phyloP scores from a whole-genome alignment of 2,329 filamentous ascomycete species.

The Paraphoma sp. region DNA sequence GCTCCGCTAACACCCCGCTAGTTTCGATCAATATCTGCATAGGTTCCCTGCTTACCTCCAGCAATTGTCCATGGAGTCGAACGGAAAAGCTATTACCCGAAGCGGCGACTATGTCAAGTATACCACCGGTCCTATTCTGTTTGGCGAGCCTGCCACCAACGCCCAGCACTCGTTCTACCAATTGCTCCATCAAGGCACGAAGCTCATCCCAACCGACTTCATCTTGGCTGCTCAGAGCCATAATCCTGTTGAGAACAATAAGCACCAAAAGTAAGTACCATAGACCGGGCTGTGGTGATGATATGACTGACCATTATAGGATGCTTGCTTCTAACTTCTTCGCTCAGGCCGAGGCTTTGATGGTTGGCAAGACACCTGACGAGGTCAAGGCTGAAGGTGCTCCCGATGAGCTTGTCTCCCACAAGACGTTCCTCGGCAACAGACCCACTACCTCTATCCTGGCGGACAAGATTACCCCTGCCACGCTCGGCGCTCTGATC shows the following conservation, averaged over 20 bases:
- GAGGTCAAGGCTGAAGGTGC: constrained; percentile 79
- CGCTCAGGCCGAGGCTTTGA: constrained; percentile 84
- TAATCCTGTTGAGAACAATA: constrained; percentile 90
- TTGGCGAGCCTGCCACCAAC: constrained; percentile 98
- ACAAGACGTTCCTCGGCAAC: constrained; percentile 99
- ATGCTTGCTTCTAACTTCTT: constrained; percentile 95
- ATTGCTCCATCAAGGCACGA: constrained; percentile 97
- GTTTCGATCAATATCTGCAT: constrained; percentile 98
- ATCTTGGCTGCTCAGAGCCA: constrained; percentile 95
- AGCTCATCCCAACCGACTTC: constrained; percentile 98
- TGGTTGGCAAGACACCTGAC: constrained; percentile 87
- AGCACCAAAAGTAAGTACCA: constrained; percentile 78
- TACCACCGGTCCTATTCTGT: constrained; percentile 93
- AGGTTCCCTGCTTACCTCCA: constrained; percentile 99
- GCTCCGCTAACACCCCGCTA: constrained; percentile 41
- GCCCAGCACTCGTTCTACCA: constrained; percentile 99
- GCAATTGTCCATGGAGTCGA: constrained; percentile 99
- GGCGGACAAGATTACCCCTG: constrained; percentile 91
- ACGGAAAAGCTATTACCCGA: constrained; percentile 95
- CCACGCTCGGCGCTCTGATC: constrained; percentile 91
- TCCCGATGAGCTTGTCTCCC: constrained; percentile 79
- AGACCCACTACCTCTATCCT: constrained; percentile 95
- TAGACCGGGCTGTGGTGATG: background rate
- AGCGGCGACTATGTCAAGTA: constrained; percentile 91
- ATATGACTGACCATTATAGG: constrained; percentile 41